Evolutionary conservation across 208 protist species (phyloP).

Genomic region (Trypanosoma mega): DNA sequence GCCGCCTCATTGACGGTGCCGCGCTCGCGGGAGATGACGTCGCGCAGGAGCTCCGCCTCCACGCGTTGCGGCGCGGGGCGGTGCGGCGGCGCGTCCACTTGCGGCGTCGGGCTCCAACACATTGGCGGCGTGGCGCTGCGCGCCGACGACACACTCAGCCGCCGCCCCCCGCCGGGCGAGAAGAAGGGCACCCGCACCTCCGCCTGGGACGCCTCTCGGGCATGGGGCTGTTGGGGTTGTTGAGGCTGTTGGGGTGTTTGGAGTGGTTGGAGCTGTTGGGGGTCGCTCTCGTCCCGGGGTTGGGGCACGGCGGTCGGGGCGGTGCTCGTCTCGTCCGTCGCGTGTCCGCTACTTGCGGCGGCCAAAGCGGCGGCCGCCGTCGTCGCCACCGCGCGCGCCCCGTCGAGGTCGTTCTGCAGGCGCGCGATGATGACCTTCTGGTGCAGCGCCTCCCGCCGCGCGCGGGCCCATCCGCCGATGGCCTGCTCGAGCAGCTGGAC

Average conservation of each 20-base stretch:
- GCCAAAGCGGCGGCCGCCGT: slow-evolving; percentile 18
- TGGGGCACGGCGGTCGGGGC: not conserved
- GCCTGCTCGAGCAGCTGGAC: slow-evolving; percentile 31
- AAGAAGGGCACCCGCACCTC: slow-evolving; percentile 18
- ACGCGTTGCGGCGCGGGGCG: slow-evolving; percentile 13
- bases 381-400: slow-evolving; percentile 11
- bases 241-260: too few species aligned
- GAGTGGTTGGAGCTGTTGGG: too few species aligned
- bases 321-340: slow-evolving; percentile 5
- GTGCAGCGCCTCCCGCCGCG: slow-evolving; percentile 36
- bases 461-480: slow-evolving; percentile 33
- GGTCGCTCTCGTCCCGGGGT: too few species aligned
- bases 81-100: slow-evolving; percentile 1
- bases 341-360: not conserved
- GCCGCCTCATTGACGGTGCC: slow-evolving; percentile 38
- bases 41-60: slow-evolving; percentile 24
- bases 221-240: too few species aligned
- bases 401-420: slow-evolving; percentile 23
- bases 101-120: too few species aligned
- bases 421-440: slow-evolving; percentile 35
- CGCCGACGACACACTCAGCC: not conserved
- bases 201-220: too few species aligned
- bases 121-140: not conserved
- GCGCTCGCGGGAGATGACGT: slow-evolving; percentile 33
- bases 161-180: slow-evolving; percentile 14